Evolutionary conservation across 805 yeast genomes (phyloP), one percentile per base, ranked within the genome.

Genomic region (Danielia oregonensis): DNA sequence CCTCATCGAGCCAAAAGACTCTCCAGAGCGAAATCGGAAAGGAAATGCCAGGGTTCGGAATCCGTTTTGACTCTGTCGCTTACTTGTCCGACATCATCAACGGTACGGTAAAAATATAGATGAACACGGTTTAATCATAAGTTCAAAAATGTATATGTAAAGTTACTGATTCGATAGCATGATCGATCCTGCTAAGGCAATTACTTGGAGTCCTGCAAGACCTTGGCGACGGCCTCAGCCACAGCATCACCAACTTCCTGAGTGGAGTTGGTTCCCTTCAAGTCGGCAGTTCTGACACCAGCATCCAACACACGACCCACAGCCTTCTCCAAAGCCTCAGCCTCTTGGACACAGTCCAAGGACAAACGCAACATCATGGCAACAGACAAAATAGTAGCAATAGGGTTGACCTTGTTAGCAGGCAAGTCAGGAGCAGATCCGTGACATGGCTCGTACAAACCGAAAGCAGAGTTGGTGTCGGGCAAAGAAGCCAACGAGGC

Each of bases 361-460:
- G 97, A 88, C 44, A 93, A 76, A 54, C 91, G 79, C 66, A 93
- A 76, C 97, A 93, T 93, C 95, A 93, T 85, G 21, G 97, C 97
- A 9, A 86, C 95, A 17, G 97, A 88, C 54, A 93, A 74, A 51
- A 91, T 89, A 16, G 97, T 86, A 33, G 97, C 98, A 38, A 91
- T 65, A 33, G 98, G 98, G 66, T 91, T 91, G 39, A 89, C 98
- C 67, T 86, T 83, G 59, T 87, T 86, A 40, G 66, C 70, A 33
- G 82, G 80, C 57, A 91, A 78, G 62, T 91, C 98, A 33, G 98
- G 98, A 23, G 98, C 98, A 30, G 96, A 83, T 30, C 98, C 98
- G 61, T 91, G 98, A 58, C 97, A 91, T 48, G 98, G 97, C 69
- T 93, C 98, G 61, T 93, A 93, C 46, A 93, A 72, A 39, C 98